phyloP scores from a whole-genome alignment of 495 filamentous ascomycete species.

The Articulospora tetracladia region DNA sequence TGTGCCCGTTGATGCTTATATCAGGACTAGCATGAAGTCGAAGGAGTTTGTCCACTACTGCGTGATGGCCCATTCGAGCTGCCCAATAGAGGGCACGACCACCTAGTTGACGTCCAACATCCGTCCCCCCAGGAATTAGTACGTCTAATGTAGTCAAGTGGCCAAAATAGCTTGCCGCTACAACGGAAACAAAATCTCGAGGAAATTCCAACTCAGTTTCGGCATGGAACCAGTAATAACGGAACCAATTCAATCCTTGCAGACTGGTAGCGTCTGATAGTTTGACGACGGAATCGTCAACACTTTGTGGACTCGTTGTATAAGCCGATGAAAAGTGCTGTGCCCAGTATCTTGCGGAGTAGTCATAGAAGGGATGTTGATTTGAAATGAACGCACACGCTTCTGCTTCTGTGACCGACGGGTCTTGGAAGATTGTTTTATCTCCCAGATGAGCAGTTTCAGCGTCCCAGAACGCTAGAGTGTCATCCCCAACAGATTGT shows the following conservation, averaged over 20 bases:
- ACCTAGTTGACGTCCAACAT: background rate
- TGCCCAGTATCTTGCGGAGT: slow-evolving; percentile 22
- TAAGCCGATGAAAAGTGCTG: slow-evolving; percentile 16
- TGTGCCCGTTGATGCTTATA: slow-evolving; percentile 8
- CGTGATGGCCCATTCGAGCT: slow-evolving; percentile 11
- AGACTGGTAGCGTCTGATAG: slow-evolving; percentile 13
- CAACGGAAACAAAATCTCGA: slow-evolving; percentile 9
- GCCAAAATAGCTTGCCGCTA: slow-evolving; percentile 19
- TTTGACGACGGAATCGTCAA: background rate
- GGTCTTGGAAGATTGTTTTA: slow-evolving; percentile 9
- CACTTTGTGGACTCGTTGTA: background rate
- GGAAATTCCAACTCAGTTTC: slow-evolving; percentile 2
- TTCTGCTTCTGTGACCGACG: slow-evolving; percentile 1
- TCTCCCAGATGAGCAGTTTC: slow-evolving; percentile 6
- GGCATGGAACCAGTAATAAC: slow-evolving; percentile 15
- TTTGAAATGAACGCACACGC: slow-evolving; percentile 4
- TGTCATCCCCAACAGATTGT: background rate
- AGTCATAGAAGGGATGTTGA: slow-evolving; percentile 15
- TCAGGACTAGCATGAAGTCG: slow-evolving; percentile 1
- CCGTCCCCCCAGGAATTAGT: background rate
- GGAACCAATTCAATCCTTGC: slow-evolving; percentile 16
- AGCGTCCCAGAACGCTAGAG: slow-evolving; percentile 2
- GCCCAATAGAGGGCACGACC: slow-evolving; percentile 19
- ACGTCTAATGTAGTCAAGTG: slow-evolving; percentile 3
- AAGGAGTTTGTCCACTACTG: slow-evolving; percentile 14